Evolutionary conservation across 108 stramenopile species (phyloP).

Genomic region (Discostella stelligeroides): DNA sequence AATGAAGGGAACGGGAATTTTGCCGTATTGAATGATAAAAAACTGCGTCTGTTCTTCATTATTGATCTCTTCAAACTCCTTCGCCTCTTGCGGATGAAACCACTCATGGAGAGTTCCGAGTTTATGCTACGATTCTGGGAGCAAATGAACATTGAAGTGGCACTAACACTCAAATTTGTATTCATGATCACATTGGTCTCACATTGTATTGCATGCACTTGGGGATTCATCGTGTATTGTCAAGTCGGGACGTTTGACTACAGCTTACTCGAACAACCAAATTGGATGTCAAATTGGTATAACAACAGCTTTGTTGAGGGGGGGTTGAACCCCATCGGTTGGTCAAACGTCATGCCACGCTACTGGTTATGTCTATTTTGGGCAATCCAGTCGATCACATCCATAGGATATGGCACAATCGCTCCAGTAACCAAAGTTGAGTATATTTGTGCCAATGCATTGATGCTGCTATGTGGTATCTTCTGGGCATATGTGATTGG

Average conservation of each 20-base stretch:
- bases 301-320: conserved; percentile 25
- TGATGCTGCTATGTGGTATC: conserved; percentile 39
- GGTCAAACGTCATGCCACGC: conserved; percentile 27
- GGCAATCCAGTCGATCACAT: conserved; percentile 55
- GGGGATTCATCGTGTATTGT: conserved; percentile 37
- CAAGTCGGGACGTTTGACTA: conserved; percentile 44
- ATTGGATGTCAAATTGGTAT: conserved; percentile 56
- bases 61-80: conserved; percentile 38
- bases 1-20: neutral
- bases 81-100: conserved; percentile 26
- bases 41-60: neutral
- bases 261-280: conserved; percentile 12
- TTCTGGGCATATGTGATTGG: conserved; percentile 54
- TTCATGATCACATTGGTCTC: conserved; percentile 21
- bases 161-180: conserved; percentile 27
- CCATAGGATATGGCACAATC: conserved; percentile 58
- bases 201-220: conserved; percentile 36
- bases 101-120: conserved; percentile 22
- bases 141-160: conserved; percentile 18
- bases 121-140: conserved; percentile 25
- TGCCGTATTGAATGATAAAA: neutral
- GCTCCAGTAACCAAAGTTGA: conserved; percentile 45
- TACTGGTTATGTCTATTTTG: conserved; percentile 56
- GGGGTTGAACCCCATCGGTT: conserved; percentile 56
- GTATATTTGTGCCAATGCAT: conserved; percentile 34